These are phyloP conservation scores for Cochlearia excelsa DNA, from an alignment of 345 rosid species.

Conservation along the genomic window DNA sequence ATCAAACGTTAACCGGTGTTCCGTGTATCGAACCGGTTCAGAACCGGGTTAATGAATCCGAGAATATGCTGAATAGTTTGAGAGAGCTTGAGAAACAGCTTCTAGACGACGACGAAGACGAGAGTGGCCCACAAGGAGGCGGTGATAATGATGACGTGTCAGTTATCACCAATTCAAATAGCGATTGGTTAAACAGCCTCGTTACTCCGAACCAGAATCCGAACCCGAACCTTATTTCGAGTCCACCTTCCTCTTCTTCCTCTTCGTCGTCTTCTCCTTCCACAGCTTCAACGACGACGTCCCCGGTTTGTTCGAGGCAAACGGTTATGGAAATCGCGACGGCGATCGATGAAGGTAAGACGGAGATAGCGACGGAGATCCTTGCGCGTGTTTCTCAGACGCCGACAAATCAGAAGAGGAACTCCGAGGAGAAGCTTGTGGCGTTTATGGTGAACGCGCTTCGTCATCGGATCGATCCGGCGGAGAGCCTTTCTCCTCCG, in stretches of 20 bases:
- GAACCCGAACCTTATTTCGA: conserved; percentile 34
- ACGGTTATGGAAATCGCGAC: conserved; percentile 66
- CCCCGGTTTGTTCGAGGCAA: conserved; percentile 48
- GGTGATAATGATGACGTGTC: conserved; percentile 57
- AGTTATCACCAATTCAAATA: conserved; percentile 62
- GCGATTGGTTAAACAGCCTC: conserved; percentile 80
- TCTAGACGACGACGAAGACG: conserved; percentile 54
- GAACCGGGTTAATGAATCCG: conserved; percentile 44
- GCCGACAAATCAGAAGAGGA: conserved; percentile 46
- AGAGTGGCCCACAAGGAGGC: conserved; percentile 26
- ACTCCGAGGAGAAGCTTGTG: conserved; percentile 69
- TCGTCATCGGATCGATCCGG: conserved; percentile 50
- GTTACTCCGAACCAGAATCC: conserved; percentile 30
- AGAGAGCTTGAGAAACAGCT: conserved; percentile 84
- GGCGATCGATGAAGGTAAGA: conserved; percentile 71
- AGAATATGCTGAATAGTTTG: conserved; percentile 67
- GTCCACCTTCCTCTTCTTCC: conserved; percentile 59
- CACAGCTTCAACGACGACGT: conserved; percentile 49
- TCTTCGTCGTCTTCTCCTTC: conserved; percentile 68
- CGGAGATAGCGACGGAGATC: conserved; percentile 59
- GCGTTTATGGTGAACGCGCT: conserved; percentile 62
- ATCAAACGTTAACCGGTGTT: conserved; percentile 32
- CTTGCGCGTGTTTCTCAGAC: conserved; percentile 51
- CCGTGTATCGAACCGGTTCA: conserved; percentile 43
- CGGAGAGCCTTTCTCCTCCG: conserved; percentile 46